These are phyloP conservation scores for Filosporella fistucella DNA, from an alignment of 495 filamentous ascomycete genomes.

Conservation along the genomic window DNA sequence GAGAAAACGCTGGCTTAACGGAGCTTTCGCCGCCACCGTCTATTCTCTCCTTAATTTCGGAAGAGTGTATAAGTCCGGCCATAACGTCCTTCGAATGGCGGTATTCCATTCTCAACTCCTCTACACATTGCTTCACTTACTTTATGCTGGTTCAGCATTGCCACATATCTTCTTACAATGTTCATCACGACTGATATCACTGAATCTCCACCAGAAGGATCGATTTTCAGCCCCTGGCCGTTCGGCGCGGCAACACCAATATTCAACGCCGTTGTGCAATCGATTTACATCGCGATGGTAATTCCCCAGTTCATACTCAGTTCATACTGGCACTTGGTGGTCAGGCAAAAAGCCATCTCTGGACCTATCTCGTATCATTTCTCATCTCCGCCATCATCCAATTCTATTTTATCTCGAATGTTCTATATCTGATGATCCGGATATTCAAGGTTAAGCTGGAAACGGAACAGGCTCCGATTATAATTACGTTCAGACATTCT, in stretches of 20 bases:
- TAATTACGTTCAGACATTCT: constrained; percentile 66
- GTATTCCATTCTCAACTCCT: constrained; percentile 89
- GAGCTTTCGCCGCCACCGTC: constrained; percentile 94
- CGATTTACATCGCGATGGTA: constrained; percentile 81
- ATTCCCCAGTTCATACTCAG: constrained; percentile 95
- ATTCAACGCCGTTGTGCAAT: constrained; percentile 84
- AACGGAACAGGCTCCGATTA: constrained; percentile 42
- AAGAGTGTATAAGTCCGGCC: constrained; percentile 91
- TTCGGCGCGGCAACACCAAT: constrained; percentile 83
- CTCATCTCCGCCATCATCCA: constrained; percentile 79
- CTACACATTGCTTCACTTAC: constrained; percentile 72
- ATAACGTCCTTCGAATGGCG: constrained; percentile 79
- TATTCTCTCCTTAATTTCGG: constrained; percentile 99
- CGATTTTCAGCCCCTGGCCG: constrained; percentile 51
- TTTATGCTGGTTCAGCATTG: constrained; percentile 91
- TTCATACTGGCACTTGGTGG: constrained; percentile 92
- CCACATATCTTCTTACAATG: constrained; percentile 94
- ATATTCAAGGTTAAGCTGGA: constrained; percentile 67
- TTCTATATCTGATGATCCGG: constrained; percentile 77
- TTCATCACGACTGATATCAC: constrained; percentile 95
- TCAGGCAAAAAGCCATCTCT: constrained; percentile 73
- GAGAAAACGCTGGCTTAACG: constrained; percentile 96
- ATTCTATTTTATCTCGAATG: constrained; percentile 82
- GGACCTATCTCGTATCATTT: constrained; percentile 84
- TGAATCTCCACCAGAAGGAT: constrained; percentile 54